phyloP scores from a whole-genome alignment of 2,329 filamentous ascomycete species.

The Pseudohalonectria lignicola region DNA sequence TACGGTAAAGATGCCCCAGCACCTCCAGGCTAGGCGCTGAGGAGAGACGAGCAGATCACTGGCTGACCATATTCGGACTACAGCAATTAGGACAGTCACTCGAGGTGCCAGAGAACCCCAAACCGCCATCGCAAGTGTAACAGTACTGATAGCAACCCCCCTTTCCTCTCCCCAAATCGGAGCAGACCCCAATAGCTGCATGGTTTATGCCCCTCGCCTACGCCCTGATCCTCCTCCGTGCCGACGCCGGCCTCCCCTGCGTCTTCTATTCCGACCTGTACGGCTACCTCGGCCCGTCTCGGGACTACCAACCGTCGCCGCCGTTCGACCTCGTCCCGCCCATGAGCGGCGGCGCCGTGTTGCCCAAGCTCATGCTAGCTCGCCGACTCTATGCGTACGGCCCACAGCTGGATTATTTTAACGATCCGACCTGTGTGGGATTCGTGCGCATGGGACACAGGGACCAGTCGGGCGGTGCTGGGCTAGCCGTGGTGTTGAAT shows the following conservation, averaged over 20 bases:
- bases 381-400: slow-evolving; percentile 59
- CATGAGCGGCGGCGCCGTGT: slow-evolving; percentile 33
- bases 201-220: slow-evolving; percentile 61
- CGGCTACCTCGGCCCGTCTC: slow-evolving; percentile 40
- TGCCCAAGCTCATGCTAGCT: slow-evolving; percentile 49
- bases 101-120: background rate
- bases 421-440: slow-evolving; percentile 48
- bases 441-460: slow-evolving; percentile 38
- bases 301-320: slow-evolving; percentile 24
- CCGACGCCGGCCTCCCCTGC: slow-evolving; percentile 48
- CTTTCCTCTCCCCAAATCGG: background rate
- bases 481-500: slow-evolving; percentile 46
- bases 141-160: too few species aligned
- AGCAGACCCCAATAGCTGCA: slow-evolving; percentile 42
- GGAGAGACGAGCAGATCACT: too few species aligned
- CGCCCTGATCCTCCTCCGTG: slow-evolving; percentile 52
- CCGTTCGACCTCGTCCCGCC: slow-evolving; percentile 20
- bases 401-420: slow-evolving; percentile 50
- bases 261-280: slow-evolving; percentile 64
- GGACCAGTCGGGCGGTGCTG: slow-evolving; percentile 34
- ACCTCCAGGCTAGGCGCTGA: too few species aligned
- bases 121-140: slow-evolving; percentile 17
- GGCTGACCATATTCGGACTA: too few species aligned
- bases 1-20: slow-evolving; percentile 35
- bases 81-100: slow-evolving; percentile 2